Evolutionary conservation across 2,329 filamentous ascomycete species (phyloP).

Genomic region (Aspergillus ochraceoroseus): DNA sequence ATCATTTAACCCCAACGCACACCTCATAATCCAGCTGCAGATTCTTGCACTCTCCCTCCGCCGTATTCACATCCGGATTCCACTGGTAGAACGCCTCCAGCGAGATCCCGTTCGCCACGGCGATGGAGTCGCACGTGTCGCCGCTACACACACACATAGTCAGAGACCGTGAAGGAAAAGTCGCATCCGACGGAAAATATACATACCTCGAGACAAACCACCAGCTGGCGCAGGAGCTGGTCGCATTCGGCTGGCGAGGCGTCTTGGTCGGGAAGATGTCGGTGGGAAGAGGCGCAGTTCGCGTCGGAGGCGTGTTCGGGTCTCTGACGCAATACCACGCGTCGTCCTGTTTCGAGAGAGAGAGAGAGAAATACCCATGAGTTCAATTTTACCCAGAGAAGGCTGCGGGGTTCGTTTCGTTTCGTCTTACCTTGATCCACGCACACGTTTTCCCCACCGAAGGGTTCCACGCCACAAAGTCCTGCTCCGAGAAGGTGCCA

Average conservation of each 20-base stretch:
- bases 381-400: too few species aligned
- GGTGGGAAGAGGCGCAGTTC: slow-evolving; percentile 2
- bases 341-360: not conserved
- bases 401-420: too few species aligned
- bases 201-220: slow-evolving; percentile 4
- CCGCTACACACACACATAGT: not conserved
- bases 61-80: slow-evolving; percentile 23
- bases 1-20: too few species aligned
- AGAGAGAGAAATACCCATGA: too few species aligned
- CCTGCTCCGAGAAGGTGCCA: slow-evolving; percentile 8
- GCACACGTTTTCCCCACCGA: slow-evolving; percentile 1
- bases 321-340: slow-evolving; percentile 11
- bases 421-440: slow-evolving; percentile 2
- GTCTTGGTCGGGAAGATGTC: not conserved
- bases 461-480: slow-evolving; percentile 14
- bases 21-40: not conserved
- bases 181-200: not conserved
- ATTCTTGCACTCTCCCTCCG: not conserved
- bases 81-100: slow-evolving; percentile 25
- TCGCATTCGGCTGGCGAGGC: slow-evolving; percentile 2
- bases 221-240: slow-evolving; percentile 3
- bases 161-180: not conserved
- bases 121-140: slow-evolving; percentile 7
- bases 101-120: slow-evolving; percentile 1
- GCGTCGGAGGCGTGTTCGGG: slow-evolving; percentile 8